Conservation (phyloP, 192 early-diverging fungal species). For the Gryganskiella cystojenkinii region DNA sequence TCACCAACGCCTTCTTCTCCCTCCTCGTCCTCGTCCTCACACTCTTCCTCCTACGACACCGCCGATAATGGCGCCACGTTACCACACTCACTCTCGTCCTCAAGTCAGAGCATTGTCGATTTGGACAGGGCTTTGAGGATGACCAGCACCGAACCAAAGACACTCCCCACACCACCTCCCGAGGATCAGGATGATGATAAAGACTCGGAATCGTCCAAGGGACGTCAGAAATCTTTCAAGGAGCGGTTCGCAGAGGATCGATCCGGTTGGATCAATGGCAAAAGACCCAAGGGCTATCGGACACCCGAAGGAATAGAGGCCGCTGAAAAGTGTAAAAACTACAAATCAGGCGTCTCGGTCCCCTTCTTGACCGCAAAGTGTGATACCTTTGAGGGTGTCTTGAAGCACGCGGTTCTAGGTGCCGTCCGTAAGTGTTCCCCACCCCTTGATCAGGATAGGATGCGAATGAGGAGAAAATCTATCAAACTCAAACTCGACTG, state of each 20-base stretch:
- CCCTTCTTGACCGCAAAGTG: slow-evolving; percentile 29
- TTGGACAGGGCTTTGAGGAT: not conserved
- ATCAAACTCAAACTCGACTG: too few relatives aligned
- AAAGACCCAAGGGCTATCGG: slow-evolving; percentile 46
- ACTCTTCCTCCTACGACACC: too few relatives aligned
- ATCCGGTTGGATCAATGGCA: slow-evolving; percentile 42
- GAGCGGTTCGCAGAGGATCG: slow-evolving; percentile 5
- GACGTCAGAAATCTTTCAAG: not conserved
- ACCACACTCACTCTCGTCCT: too few relatives aligned
- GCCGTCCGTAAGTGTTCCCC: slow-evolving; percentile 49
- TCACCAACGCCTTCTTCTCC: not conserved
- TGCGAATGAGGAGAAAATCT: too few relatives aligned
- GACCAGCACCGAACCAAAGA: not conserved
- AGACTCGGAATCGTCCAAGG: not conserved
- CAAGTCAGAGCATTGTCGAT: not conserved
- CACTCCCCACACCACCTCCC: not conserved
- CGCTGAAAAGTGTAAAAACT: slow-evolving; percentile 40
- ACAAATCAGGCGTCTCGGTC: slow-evolving; percentile 37
- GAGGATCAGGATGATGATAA: too few relatives aligned
- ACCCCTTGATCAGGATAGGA: too few relatives aligned
- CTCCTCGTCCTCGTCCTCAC: not conserved
- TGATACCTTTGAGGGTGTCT: slow-evolving; percentile 43
- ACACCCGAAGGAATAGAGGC: slow-evolving; percentile 45
- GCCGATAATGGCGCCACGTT: too few relatives aligned
- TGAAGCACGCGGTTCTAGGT: slow-evolving; percentile 39